Evolutionary conservation across 129 eudicot genomes (phyloP).

Genomic region (Flaveria ramosissima): DNA sequence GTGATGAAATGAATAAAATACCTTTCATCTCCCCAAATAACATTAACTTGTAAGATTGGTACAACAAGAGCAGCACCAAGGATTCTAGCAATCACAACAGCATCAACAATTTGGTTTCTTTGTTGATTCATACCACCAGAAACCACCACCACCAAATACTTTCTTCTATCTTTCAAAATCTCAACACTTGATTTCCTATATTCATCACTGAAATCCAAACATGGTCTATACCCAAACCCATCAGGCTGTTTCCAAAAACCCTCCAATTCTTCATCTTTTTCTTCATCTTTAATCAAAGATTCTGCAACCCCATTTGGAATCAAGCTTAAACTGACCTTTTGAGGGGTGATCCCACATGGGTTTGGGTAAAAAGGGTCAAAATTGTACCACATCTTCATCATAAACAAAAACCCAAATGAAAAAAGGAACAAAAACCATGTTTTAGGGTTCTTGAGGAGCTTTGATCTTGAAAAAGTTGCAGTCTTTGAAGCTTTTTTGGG

Average conservation of each 20-base stretch:
- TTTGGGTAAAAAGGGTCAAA: conserved; percentile 59
- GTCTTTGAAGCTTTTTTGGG: conserved; percentile 61
- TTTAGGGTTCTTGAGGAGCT: conserved; percentile 54
- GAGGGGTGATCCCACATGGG: conserved; percentile 56
- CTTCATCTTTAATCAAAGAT: conserved; percentile 25
- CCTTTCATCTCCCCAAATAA: conserved; percentile 99
- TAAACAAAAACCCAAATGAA: conserved; percentile 46
- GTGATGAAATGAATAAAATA: conserved; percentile 32
- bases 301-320: conserved; percentile 43
- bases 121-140: conserved; percentile 98
- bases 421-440: conserved; percentile 51
- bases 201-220: conserved; percentile 74
- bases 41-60: conserved; percentile 95
- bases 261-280: conserved; percentile 34
- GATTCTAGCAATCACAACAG: conserved; percentile 95
- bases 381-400: conserved; percentile 52
- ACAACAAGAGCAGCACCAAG: conserved; percentile 97
- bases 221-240: conserved; percentile 78
- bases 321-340: conserved; percentile 29
- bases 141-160: conserved; percentile 89
- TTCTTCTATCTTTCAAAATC: conserved; percentile 59
- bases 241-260: conserved; percentile 87
- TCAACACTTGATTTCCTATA: conserved; percentile 48
- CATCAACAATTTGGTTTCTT: conserved; percentile 96
- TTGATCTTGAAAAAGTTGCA: conserved; percentile 34